phyloP scores from a whole-genome alignment of 1,139 yeast species.

The Yamadazyma mexicana region DNA sequence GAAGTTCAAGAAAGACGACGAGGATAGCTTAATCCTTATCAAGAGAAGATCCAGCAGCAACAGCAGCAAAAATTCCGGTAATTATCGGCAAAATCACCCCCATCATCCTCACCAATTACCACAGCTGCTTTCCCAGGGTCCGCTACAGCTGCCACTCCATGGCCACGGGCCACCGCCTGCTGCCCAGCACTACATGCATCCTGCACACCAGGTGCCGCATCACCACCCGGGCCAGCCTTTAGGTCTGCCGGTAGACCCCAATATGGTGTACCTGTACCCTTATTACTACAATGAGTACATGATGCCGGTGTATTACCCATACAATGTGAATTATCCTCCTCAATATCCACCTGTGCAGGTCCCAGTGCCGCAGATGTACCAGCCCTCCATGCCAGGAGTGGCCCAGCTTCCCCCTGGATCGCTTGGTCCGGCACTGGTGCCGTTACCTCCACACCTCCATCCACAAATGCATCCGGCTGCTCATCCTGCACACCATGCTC shows the following conservation, averaged over 20 bases:
- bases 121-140: slow-evolving; percentile 4
- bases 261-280: slow-evolving; percentile 9
- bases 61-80: neutral
- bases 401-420: neutral
- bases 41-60: slow-evolving; percentile 57
- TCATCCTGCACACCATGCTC: neutral
- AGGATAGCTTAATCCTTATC: slow-evolving; percentile 60
- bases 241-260: slow-evolving; percentile 1
- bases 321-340: slow-evolving; percentile 9
- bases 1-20: slow-evolving; percentile 73
- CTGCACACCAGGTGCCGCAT: slow-evolving; percentile 2
- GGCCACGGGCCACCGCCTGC: neutral
- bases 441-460: neutral
- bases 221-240: neutral
- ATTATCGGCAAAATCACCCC: neutral
- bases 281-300: slow-evolving; percentile 15
- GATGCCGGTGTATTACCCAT: slow-evolving; percentile 14
- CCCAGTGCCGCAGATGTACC: slow-evolving; percentile 6
- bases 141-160: slow-evolving; percentile 2
- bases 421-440: neutral
- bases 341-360: slow-evolving; percentile 8
- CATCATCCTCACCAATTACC: neutral
- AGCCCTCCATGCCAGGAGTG: neutral
- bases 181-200: slow-evolving; percentile 2
- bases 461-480: neutral